Percentiles rank a stretch among this genome's conserved stretches.
phyloP scores from a whole-genome alignment of 306 rosid genomes.

The Comarum palustre region DNA sequence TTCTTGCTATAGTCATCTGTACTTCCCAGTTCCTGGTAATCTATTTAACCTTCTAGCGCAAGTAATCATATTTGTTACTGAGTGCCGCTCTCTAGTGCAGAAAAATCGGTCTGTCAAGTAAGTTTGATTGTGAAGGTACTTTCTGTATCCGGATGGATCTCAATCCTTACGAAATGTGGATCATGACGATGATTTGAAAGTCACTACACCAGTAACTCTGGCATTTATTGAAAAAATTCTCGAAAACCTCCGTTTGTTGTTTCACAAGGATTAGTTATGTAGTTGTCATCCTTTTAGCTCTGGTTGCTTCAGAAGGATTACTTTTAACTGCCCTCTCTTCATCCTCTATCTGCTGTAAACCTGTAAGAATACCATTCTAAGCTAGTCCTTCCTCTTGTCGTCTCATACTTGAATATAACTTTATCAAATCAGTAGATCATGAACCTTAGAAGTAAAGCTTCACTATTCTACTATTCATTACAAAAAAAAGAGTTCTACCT shows the following conservation, averaged over 20 bases:
- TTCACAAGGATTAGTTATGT: neutral
- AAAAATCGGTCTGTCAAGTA: neutral
- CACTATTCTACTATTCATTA: no score
- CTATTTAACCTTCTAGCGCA: neutral
- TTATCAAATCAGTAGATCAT: no score
- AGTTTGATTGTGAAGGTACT: neutral
- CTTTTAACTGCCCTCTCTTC: neutral
- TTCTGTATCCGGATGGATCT: neutral
- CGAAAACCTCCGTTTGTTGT: neutral
- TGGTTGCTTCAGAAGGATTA: neutral
- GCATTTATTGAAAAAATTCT: neutral
- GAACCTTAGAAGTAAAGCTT: no score
- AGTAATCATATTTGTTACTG: neutral
- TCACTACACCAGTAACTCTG: neutral
- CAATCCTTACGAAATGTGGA: neutral
- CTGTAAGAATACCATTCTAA: neutral
- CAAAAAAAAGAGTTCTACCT: no score
- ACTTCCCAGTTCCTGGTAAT: neutral
- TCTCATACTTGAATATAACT: neutral
- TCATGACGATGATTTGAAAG: neutral
- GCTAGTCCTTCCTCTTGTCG: neutral
- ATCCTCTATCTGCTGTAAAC: neutral
- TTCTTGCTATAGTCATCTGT: neutral
- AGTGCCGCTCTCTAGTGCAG: neutral
- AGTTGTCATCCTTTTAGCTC: neutral